A percentile compares a stretch with the other conserved stretches of the same genome.
Conservation (phyloP, 2,329 filamentous ascomycete species). For the Trichoderma afroharzianum region DNA sequence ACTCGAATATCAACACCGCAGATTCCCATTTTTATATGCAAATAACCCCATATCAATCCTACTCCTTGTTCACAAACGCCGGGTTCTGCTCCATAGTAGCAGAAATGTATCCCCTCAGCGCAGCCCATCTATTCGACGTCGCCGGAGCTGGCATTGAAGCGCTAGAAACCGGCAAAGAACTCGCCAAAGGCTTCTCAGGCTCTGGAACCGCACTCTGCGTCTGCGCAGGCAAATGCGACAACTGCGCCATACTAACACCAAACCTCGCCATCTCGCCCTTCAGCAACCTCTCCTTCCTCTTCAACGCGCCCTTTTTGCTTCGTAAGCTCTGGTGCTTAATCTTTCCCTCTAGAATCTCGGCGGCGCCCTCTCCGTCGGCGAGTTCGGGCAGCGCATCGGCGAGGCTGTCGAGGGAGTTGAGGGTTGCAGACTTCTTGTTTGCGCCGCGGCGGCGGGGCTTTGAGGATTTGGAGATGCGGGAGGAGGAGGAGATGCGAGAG, state of each 20-base stretch:
- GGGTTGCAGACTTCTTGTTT: conserved; percentile 65
- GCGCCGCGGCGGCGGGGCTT: conserved; percentile 5
- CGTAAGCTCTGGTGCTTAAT: conserved; percentile 72
- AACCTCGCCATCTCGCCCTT: conserved; percentile 80
- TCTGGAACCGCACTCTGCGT: neutral
- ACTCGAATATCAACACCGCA: no score
- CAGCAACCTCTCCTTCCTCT: conserved; percentile 77
- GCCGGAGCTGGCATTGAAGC: conserved; percentile 20
- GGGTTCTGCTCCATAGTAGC: conserved; percentile 86
- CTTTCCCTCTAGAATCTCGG: conserved; percentile 49
- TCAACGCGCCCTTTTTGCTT: conserved; percentile 73
- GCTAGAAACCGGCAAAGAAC: neutral
- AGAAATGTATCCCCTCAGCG: conserved; percentile 77
- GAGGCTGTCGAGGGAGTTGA: conserved; percentile 70
- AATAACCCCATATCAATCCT: neutral
- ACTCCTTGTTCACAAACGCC: conserved; percentile 53
- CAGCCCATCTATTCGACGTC: conserved; percentile 68
- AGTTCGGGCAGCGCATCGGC: conserved; percentile 75
- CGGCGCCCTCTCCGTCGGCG: conserved; percentile 43
- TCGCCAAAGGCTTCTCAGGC: neutral
- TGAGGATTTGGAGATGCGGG: conserved; percentile 23
- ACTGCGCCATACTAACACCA: conserved; percentile 73
- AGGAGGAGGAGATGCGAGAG: conserved; percentile 66
- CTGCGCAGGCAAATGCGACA: conserved; percentile 45
- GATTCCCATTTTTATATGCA: neutral